Evolutionary conservation across 805 yeast species (phyloP).

Genomic region (Nakazawaea laoshanensis): DNA sequence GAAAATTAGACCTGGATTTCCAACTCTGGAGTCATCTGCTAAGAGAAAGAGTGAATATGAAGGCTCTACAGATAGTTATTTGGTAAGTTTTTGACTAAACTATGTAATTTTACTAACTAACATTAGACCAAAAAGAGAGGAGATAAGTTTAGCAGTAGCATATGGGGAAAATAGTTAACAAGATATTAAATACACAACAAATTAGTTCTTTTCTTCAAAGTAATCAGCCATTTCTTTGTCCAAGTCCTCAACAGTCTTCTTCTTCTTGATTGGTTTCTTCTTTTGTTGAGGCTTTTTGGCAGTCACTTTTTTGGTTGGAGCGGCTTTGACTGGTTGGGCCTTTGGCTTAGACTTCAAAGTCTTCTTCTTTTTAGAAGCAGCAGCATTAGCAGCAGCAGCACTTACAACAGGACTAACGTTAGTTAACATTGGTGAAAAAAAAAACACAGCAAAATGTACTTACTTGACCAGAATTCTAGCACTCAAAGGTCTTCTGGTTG

Average conservation of each 20-base stretch:
- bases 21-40: conserved; percentile 25
- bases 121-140: conserved; percentile 23
- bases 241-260: conserved; percentile 83
- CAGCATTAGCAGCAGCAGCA: conserved; percentile 13
- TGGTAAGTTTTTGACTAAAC: conserved; percentile 25
- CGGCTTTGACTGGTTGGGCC: conserved; percentile 23
- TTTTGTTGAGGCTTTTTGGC: conserved; percentile 19
- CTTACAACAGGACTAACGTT: conserved; percentile 10
- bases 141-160: conserved; percentile 22
- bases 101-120: background rate
- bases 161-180: conserved; percentile 8
- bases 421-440: conserved; percentile 5
- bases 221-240: conserved; percentile 98
- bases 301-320: conserved; percentile 19
- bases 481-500: conserved; percentile 65
- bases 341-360: too few relatives aligned
- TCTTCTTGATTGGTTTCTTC: conserved; percentile 39
- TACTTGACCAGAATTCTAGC: conserved; percentile 58
- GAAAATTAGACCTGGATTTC: conserved; percentile 47
- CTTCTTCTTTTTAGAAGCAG: conserved; percentile 28
- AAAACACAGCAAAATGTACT: conserved; percentile 5
- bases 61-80: conserved; percentile 57
- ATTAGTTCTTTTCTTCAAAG: conserved; percentile 41
- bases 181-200: conserved; percentile 1
- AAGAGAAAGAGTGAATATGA: conserved; percentile 55